Evolutionary conservation across 2,329 filamentous ascomycete genomes (phyloP).

Genomic region (Tricladium varicosporioides): DNA sequence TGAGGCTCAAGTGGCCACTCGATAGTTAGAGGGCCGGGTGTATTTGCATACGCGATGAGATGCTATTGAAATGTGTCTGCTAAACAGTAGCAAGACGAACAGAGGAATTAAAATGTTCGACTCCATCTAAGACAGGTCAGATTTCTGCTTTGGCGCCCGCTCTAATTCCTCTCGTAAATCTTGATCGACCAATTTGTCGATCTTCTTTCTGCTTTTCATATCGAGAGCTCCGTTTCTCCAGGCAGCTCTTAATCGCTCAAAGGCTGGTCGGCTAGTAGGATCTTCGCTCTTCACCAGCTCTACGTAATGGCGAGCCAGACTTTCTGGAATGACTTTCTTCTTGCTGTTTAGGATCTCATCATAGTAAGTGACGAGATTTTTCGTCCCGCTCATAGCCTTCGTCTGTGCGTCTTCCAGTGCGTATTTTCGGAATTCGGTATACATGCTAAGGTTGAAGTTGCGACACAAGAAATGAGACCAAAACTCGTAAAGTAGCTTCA

Average conservation of each 20-base stretch:
- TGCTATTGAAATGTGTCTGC: too few species aligned
- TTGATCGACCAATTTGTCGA: constrained; percentile 49
- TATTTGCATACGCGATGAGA: too few species aligned
- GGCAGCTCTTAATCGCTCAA: constrained; percentile 49
- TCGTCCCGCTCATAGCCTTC: constrained; percentile 54
- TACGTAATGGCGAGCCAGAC: constrained; percentile 54
- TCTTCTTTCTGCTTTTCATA: constrained; percentile 54
- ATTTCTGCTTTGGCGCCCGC: constrained; percentile 26
- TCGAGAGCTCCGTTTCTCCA: constrained; percentile 54
- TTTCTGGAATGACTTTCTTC: constrained; percentile 47
- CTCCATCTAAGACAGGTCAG: constrained; percentile 20
- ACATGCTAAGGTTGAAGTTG: constrained; percentile 74
- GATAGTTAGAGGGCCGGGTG: not conserved
- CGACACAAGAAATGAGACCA: constrained; percentile 71
- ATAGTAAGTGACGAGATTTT: constrained; percentile 65
- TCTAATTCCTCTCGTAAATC: constrained; percentile 52
- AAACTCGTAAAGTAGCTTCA: constrained; percentile 69
- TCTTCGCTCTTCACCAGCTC: constrained; percentile 50
- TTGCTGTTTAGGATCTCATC: constrained; percentile 52
- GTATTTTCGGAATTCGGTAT: constrained; percentile 67
- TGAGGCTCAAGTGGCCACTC: constrained; percentile 12
- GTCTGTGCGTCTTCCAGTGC: constrained; percentile 63
- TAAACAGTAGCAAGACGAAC: constrained; percentile 1
- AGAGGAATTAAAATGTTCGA: constrained; percentile 3
- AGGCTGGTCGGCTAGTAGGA: constrained; percentile 41